Conservation (phyloP, 2,329 filamentous ascomycete species). For the Colletotrichum sp. region DNA sequence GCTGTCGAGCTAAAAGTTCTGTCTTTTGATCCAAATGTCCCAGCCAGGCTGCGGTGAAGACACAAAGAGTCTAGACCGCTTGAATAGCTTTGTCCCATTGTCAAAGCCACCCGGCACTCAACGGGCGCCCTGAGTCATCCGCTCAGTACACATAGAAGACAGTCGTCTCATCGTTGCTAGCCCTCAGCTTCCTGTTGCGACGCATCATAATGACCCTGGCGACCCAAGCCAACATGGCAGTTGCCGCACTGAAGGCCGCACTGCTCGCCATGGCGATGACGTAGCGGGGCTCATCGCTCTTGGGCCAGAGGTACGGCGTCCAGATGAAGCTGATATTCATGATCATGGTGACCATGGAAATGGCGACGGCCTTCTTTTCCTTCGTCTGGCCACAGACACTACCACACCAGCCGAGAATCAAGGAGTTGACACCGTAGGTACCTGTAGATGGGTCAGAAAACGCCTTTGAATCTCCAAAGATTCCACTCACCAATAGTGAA, state of each 20-base stretch:
- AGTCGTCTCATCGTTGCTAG: slow-evolving; percentile 26
- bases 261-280: slow-evolving; percentile 37
- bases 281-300: slow-evolving; percentile 42
- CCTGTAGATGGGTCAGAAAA: neutral
- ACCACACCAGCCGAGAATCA: slow-evolving; percentile 43
- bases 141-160: slow-evolving; percentile 30
- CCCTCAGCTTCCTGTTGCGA: slow-evolving; percentile 35
- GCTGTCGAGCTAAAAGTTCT: neutral
- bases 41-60: neutral
- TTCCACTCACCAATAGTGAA: slow-evolving; percentile 32
- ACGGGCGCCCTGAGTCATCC: neutral
- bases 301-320: slow-evolving; percentile 47
- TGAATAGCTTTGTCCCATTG: neutral
- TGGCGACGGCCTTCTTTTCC: slow-evolving; percentile 45
- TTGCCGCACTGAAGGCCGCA: slow-evolving; percentile 39
- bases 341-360: slow-evolving; percentile 32
- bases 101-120: neutral
- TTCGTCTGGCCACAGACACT: slow-evolving; percentile 43
- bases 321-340: slow-evolving; percentile 39
- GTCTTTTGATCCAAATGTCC: neutral
- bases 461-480: slow-evolving; percentile 5
- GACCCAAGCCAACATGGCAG: slow-evolving; percentile 39
- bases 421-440: slow-evolving; percentile 38
- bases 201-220: slow-evolving; percentile 39
- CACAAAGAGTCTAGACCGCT: neutral